Base-by-base conservation (phyloP, 2,329 filamentous ascomycete species). In the Clarireedia sp. region DNA sequence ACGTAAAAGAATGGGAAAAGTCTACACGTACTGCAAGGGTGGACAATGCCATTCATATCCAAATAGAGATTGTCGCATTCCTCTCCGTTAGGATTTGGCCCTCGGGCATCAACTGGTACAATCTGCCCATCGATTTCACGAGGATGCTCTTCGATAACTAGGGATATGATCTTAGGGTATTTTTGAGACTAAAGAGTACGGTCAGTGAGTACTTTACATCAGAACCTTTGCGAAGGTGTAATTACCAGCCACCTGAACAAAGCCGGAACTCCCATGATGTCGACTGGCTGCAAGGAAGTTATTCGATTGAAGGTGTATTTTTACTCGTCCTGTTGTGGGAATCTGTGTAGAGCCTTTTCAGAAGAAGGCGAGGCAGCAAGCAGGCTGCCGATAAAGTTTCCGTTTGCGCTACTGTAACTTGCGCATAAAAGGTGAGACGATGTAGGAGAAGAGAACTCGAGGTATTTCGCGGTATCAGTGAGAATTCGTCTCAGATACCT, bases 21-120 rank as follows among this genome's bases (percentile, higher is more conserved):
- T 19, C 29, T 23, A 24, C 23, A 55, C 52, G 43, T 55, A 55
- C 52, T 96, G 74, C 94, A 99, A 33, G 95, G 95, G 76, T 99
- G 94, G 38, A 99, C 94, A 63, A 99, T 99, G 70, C 94, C 95
- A 72, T 99, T 99, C 92, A 99, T 97, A 68, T 99, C 94, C 60
- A 99, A 82, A 69, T 99, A 99, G 5, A 99, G 78, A 67, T 99
- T 99, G 74, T 99, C 92, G 67, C 96, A 89, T 72, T 99, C 94
- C 73, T 97, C 92, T 70, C 90, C 90, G 73, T 99, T 99, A 2
- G 95, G 95, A 68, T 99, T 99, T 5, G 89, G 84, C 40, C 82
- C 77, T 6, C 87, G 90, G 10, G 83, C 85, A 69, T 99, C 90
- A 59, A 97, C 82, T 2, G 94, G 94, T 56, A 96, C 86, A 63